Evolutionary conservation across 2,329 filamentous ascomycete genomes (phyloP).

Genomic region (Ceratocystiopsis minuta): DNA sequence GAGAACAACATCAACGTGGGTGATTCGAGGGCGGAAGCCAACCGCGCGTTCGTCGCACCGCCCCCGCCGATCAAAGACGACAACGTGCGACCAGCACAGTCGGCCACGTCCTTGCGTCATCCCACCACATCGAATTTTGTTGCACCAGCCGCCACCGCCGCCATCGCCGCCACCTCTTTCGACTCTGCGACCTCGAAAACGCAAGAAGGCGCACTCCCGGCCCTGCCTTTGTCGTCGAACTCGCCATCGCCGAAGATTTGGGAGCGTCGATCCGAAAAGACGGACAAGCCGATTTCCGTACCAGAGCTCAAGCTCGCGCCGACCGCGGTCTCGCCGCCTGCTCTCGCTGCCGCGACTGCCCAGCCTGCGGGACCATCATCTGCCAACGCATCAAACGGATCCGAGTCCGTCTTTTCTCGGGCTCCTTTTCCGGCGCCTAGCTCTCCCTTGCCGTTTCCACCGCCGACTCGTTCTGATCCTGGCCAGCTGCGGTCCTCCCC

Average conservation of each 20-base stretch:
- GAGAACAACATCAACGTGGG: too few relatives aligned
- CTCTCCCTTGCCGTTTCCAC: constrained; percentile 6
- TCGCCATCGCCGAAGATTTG: constrained; percentile 21
- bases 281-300: constrained; percentile 27
- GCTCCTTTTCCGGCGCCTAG: constrained; percentile 3
- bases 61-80: too few relatives aligned
- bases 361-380: too few relatives aligned
- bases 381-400: too few relatives aligned
- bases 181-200: too few relatives aligned
- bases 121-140: too few relatives aligned
- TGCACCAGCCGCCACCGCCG: not conserved
- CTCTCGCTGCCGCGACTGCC: not conserved
- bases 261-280: constrained; percentile 32
- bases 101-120: too few relatives aligned
- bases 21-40: too few relatives aligned
- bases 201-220: too few relatives aligned
- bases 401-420: not conserved
- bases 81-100: too few relatives aligned
- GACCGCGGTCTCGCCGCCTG: constrained; percentile 13
- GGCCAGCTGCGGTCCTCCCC: constrained; percentile 3
- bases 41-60: too few relatives aligned
- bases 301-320: constrained; percentile 28
- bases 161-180: not conserved
- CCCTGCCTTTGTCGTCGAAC: constrained; percentile 2
- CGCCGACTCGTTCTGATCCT: not conserved